Evolutionary conservation across 2,329 filamentous ascomycete species (phyloP), one percentile per base, ranked within the genome.

Genomic region (Aspergillus luchuensis): DNA sequence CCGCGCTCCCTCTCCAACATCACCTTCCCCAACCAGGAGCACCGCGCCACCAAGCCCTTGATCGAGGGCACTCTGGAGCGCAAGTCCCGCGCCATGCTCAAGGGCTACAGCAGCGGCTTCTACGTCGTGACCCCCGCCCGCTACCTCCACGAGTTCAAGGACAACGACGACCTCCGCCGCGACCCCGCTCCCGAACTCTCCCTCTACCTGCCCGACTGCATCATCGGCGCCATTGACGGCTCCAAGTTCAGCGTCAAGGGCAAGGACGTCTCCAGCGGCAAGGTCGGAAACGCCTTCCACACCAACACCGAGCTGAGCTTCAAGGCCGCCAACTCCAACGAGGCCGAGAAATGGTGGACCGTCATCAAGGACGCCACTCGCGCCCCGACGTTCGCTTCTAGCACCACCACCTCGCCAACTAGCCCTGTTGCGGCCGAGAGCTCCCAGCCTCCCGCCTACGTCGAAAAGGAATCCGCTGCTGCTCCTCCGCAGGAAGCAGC

Each of bases 101-200:
- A 89, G 78, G 89, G 90, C 60, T 95, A 91, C 77, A 88, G 87
- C 64, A 86, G 90, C 0, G 87, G 86, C 58, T 97, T 96, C 82
- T 99, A 97, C 73, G 94, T 95, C 59, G 87, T 98, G 51, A 96
- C 92, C 0, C 90, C 92, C 0, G 86, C 91, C 59, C 92, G 91
- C 71, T 99, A 89, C 79, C 80, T 99, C 60, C 95, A 99, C 80
- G 93, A 97, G 77, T 99, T 96, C 84, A 96, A 96, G 79, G 92
- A 96, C 71, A 90, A 91, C 73, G 94, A 98, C 71, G 84, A 88
- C 69, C 84, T 86, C 71, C 80, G 79, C 59, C 82, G 69, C 47
- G 76, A 79, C n/a, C 78, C 78, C 6, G 83, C 85, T 59, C 94
- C 95, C 0, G 94, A 99, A 74, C 82, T 95, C 43, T 95, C 91